A percentile compares a stretch with the other conserved stretches of the same genome.
Conservation (phyloP, 2,329 filamentous ascomycete species). For the Trichoderma afroharzianum region DNA sequence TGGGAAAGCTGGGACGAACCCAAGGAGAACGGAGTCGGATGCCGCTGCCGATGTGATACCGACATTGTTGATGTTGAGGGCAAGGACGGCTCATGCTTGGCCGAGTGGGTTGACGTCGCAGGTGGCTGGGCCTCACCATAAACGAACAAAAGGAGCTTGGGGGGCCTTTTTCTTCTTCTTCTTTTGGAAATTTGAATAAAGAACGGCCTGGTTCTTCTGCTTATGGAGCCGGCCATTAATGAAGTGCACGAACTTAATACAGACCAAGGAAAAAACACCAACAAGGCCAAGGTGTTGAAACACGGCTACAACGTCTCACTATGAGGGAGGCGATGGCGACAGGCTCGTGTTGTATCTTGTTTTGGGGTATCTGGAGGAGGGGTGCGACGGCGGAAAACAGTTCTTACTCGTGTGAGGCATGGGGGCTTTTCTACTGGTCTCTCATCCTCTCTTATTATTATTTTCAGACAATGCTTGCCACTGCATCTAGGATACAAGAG, state of each 20-base stretch:
- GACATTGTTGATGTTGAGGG: slow-evolving; percentile 97
- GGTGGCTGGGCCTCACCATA: slow-evolving; percentile 75
- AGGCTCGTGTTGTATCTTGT: background rate
- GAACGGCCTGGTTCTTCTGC: background rate
- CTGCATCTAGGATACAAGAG: slow-evolving; percentile 10
- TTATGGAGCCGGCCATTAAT: slow-evolving; percentile 11
- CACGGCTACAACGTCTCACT: slow-evolving; percentile 2
- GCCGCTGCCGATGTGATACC: slow-evolving; percentile 92
- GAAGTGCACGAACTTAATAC: slow-evolving; percentile 18
- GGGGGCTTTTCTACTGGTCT: background rate
- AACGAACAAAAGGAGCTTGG: slow-evolving; percentile 14
- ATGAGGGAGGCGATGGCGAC: background rate
- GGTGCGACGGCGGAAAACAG: background rate
- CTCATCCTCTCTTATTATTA: background rate
- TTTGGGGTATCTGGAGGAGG: background rate
- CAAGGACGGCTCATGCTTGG: slow-evolving; percentile 91
- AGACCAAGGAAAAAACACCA: slow-evolving; percentile 1
- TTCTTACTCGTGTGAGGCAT: background rate
- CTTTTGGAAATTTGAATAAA: slow-evolving; percentile 11
- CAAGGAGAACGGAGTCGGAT: slow-evolving; percentile 95
- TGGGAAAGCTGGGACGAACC: slow-evolving; percentile 84
- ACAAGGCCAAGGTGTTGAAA: background rate
- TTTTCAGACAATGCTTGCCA: slow-evolving; percentile 1
- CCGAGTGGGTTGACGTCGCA: slow-evolving; percentile 96
- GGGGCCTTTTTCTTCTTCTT: background rate